These are phyloP conservation scores for Rhodosporidiobolus odoratus DNA, from an alignment of 768 basidiomycete species.

Conservation along the genomic window DNA sequence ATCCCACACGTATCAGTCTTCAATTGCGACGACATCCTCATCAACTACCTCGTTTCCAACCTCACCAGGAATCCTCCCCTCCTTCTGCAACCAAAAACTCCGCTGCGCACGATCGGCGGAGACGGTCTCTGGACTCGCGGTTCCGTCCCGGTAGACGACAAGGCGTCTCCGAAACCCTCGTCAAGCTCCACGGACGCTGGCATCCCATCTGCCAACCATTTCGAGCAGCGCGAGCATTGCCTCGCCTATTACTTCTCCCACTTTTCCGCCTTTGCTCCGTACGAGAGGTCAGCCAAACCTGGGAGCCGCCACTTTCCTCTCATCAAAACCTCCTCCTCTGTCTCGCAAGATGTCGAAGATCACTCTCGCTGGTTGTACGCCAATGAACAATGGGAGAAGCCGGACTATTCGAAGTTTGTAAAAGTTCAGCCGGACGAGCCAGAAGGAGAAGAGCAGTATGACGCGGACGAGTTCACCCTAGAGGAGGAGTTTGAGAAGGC, in stretches of 20 bases:
- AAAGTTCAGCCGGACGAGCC: background rate
- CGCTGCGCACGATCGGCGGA: slow-evolving; percentile 27
- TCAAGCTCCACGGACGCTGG: background rate
- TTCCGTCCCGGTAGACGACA: background rate
- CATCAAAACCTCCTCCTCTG: slow-evolving; percentile 2
- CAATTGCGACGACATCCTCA: slow-evolving; percentile 41
- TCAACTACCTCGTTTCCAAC: slow-evolving; percentile 41
- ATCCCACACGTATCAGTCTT: slow-evolving; percentile 18
- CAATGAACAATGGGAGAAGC: slow-evolving; percentile 30
- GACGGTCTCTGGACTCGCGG: slow-evolving; percentile 33
- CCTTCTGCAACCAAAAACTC: slow-evolving; percentile 35
- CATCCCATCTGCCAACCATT: slow-evolving; percentile 16
- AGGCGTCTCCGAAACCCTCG: background rate
- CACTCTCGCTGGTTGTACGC: slow-evolving; percentile 27
- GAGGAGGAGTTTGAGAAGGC: slow-evolving; percentile 13
- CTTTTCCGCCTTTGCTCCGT: slow-evolving; percentile 11
- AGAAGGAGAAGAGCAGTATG: background rate
- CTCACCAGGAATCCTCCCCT: slow-evolving; percentile 32
- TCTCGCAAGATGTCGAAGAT: slow-evolving; percentile 32
- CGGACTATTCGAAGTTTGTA: background rate
- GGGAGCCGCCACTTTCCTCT: slow-evolving; percentile 21
- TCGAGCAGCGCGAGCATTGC: slow-evolving; percentile 22
- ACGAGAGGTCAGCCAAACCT: background rate
- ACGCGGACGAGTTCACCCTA: background rate
- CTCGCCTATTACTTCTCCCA: slow-evolving; percentile 27